phyloP scores from a whole-genome alignment of 202 grass and related monocot species.

The Sporobolus alterniflorus region DNA sequence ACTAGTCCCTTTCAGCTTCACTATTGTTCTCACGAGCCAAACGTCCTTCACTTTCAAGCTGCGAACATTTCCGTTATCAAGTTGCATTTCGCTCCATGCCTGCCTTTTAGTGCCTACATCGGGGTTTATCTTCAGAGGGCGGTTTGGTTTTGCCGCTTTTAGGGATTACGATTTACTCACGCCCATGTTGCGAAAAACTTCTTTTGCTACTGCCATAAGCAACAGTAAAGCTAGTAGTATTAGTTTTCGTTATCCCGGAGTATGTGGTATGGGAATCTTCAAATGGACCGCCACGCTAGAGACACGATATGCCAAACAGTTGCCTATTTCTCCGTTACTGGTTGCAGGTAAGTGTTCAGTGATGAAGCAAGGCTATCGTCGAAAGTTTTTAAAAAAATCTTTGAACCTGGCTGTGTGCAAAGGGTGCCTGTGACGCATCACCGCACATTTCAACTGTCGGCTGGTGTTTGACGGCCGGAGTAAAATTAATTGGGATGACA shows the following conservation, averaged over 20 bases:
- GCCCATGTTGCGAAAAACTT: not conserved
- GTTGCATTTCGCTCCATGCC: not conserved
- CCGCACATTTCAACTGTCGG: not conserved
- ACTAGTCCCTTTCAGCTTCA: not conserved
- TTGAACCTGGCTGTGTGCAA: not conserved
- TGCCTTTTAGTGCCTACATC: not conserved
- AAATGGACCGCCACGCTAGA: not conserved
- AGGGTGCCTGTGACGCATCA: not conserved
- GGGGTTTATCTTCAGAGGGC: not conserved
- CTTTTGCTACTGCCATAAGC: conserved; percentile 4
- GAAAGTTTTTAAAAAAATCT: not conserved
- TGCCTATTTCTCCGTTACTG: not conserved
- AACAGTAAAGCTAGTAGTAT: not conserved
- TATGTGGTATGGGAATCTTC: not conserved
- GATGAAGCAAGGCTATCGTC: not conserved
- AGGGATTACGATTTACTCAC: too few relatives aligned
- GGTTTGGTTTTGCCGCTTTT: conserved; percentile 7
- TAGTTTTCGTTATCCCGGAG: not conserved
- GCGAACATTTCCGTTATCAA: not conserved
- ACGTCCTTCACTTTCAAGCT: not conserved
- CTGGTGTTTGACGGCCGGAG: conserved; percentile 8
- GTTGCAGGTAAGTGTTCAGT: not conserved
- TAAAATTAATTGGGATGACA: conserved; percentile 18
- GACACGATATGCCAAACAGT: not conserved
- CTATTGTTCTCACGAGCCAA: not conserved